Conservation (phyloP, 2,329 filamentous ascomycete species). For the Proliferodiscus dingleyae region DNA sequence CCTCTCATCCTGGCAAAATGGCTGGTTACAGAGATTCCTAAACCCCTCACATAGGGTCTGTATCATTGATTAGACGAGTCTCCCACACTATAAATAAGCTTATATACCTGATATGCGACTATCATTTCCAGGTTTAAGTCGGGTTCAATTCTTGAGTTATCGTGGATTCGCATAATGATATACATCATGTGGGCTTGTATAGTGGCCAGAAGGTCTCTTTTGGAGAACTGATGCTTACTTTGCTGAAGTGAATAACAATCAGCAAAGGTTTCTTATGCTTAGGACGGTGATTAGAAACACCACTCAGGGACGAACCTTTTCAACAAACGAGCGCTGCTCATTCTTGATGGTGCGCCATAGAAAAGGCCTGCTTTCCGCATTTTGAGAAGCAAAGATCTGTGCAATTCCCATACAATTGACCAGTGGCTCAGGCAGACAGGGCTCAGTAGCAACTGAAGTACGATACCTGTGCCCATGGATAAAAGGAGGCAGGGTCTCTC, state of each 20-base stretch:
- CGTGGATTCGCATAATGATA: slow-evolving; percentile 7
- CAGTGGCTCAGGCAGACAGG: slow-evolving; percentile 10
- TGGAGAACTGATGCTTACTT: background rate
- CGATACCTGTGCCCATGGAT: slow-evolving; percentile 18
- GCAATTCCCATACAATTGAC: slow-evolving; percentile 24
- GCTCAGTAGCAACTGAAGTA: background rate
- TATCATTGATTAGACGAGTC: background rate
- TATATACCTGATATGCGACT: slow-evolving; percentile 1
- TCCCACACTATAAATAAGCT: too few species aligned
- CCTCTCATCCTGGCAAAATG: slow-evolving; percentile 1
- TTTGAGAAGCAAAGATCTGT: slow-evolving; percentile 20
- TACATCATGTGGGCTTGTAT: slow-evolving; percentile 8
- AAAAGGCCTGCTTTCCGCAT: slow-evolving; percentile 14
- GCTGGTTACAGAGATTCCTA: background rate
- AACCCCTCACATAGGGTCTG: slow-evolving; percentile 5
- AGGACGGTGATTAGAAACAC: too few species aligned
- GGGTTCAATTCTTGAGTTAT: background rate
- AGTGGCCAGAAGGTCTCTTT: slow-evolving; percentile 1
- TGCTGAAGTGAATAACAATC: background rate
- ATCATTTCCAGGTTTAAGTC: slow-evolving; percentile 3
- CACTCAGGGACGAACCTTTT: too few species aligned
- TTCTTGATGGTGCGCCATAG: slow-evolving; percentile 18
- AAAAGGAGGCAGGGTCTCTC: slow-evolving; percentile 24
- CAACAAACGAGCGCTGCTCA: slow-evolving; percentile 7
- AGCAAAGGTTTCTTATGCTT: too few species aligned